Percentiles rank a stretch among this genome's conserved stretches.
phyloP scores from a whole-genome alignment of 176 grass and related monocot genomes.

The Avena atlantica region DNA sequence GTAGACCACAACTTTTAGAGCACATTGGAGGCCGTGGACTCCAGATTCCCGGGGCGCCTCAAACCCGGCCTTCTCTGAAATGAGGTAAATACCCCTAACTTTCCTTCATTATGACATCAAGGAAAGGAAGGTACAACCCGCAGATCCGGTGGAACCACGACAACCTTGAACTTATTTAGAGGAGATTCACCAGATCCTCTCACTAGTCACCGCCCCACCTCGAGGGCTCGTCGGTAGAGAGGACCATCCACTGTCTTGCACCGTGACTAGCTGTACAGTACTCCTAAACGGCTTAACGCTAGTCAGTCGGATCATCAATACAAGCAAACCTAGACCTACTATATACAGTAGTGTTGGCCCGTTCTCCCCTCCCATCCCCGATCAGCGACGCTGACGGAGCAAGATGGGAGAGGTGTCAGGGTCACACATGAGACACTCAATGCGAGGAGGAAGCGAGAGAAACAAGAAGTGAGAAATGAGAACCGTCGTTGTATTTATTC shows the following conservation, averaged over 20 bases:
- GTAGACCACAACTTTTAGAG: not conserved
- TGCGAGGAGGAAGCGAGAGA: too few species aligned
- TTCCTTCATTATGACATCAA: not conserved
- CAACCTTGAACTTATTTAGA: not conserved
- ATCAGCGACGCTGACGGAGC: rapidly evolving
- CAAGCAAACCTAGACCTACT: too few species aligned
- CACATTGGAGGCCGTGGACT: not conserved
- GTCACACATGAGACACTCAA: too few species aligned
- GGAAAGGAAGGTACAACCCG: not conserved
- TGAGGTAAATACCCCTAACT: not conserved
- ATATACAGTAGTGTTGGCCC: too few species aligned
- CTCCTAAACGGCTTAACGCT: not conserved
- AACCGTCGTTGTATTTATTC: too few species aligned
- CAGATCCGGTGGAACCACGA: not conserved
- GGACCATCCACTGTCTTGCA: not conserved
- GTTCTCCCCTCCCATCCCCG: too few species aligned
- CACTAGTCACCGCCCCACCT: not conserved
- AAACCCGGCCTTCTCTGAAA: not conserved
- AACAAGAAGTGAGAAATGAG: too few species aligned
- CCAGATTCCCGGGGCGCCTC: not conserved
- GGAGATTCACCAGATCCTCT: not conserved
- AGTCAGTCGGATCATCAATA: too few species aligned
- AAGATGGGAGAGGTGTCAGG: too few species aligned
- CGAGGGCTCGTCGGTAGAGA: not conserved
- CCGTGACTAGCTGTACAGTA: not conserved